These are phyloP conservation scores for Nakazawaea siamensis DNA, from an alignment of 805 yeast genomes.

Conservation along the genomic window DNA sequence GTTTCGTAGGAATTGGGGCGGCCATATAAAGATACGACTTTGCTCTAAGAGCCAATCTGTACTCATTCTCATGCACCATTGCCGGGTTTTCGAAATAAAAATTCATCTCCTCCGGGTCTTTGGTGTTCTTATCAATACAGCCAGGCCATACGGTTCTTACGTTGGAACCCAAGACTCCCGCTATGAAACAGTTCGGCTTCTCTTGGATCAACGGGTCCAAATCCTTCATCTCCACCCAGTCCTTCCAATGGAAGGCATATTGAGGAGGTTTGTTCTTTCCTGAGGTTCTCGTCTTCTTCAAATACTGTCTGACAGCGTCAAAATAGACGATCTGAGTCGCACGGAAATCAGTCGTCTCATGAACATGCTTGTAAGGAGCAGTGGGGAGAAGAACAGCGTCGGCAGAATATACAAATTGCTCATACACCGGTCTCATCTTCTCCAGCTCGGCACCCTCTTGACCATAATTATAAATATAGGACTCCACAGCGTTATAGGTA, in stretches of 20 bases:
- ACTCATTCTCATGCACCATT: slow-evolving; percentile 25
- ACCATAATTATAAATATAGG: slow-evolving; percentile 7
- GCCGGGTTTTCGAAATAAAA: slow-evolving; percentile 21
- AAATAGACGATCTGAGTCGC: slow-evolving; percentile 25
- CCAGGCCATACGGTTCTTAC: slow-evolving; percentile 33
- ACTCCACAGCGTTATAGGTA: slow-evolving; percentile 1
- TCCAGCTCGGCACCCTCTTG: not conserved
- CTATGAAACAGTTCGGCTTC: slow-evolving; percentile 33
- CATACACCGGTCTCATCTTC: not conserved
- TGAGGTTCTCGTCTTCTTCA: slow-evolving; percentile 15
- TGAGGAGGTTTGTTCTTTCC: slow-evolving; percentile 25
- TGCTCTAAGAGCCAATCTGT: slow-evolving; percentile 28
- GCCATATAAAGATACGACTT: slow-evolving; percentile 33
- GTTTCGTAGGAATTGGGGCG: slow-evolving; percentile 35
- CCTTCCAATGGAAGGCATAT: slow-evolving; percentile 44
- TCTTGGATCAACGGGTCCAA: slow-evolving; percentile 29
- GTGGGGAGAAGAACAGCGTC: slow-evolving; percentile 26
- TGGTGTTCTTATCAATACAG: slow-evolving; percentile 22
- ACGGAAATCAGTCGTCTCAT: slow-evolving; percentile 26
- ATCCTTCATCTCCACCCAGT: slow-evolving; percentile 41
- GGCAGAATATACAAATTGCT: slow-evolving; percentile 22
- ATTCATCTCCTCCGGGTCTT: slow-evolving; percentile 15
- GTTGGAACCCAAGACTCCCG: slow-evolving; percentile 34
- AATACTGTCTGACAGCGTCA: slow-evolving; percentile 24
- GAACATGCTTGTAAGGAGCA: slow-evolving; percentile 28